phyloP scores from a whole-genome alignment of 2,329 filamentous ascomycete species.

The Teratosphaeria nubilosa region DNA sequence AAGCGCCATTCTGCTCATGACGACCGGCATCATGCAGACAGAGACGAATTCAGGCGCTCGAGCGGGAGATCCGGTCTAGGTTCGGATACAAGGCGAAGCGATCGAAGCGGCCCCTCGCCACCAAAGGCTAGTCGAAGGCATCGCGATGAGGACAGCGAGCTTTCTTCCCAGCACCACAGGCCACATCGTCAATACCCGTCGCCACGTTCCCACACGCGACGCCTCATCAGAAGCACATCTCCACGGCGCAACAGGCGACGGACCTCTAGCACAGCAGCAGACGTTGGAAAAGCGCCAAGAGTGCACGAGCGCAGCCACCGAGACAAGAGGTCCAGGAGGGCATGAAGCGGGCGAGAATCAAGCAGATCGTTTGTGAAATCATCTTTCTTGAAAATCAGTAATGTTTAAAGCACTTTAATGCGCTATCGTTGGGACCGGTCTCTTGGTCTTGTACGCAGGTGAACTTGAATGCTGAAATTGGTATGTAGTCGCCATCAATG shows the following conservation, averaged over 20 bases:
- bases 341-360: neutral
- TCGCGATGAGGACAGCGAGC: neutral
- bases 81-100: neutral
- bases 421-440: neutral
- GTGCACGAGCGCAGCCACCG: neutral
- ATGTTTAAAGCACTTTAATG: neutral
- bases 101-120: neutral
- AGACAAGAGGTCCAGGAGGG: neutral
- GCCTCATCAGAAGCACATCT: neutral
- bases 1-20: neutral
- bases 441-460: neutral
- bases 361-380: neutral
- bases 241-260: neutral
- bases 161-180: neutral
- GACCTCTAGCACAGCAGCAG: neutral
- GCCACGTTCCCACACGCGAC: neutral
- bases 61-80: neutral
- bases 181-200: neutral
- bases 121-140: neutral
- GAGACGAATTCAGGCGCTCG: neutral
- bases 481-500: too few relatives aligned
- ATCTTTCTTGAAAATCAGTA: neutral
- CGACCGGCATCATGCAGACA: neutral
- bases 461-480: too few relatives aligned
- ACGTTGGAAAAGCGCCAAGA: neutral